Conservation (phyloP, 2,329 filamentous ascomycete genomes). For the Sporothrix humicola region DNA sequence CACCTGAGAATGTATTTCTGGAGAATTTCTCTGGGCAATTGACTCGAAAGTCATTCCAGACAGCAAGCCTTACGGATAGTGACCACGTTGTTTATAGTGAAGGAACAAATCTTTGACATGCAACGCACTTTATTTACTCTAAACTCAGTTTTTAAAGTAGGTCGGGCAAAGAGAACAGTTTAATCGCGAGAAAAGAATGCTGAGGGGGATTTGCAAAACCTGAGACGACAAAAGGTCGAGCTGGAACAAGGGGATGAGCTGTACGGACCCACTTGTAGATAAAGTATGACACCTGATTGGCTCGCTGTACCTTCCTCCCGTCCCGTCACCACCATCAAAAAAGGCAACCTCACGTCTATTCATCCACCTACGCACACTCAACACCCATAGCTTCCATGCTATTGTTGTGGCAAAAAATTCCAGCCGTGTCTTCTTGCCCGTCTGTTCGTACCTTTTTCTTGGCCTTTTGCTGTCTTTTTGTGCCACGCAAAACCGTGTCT, state of each 20-base stretch:
- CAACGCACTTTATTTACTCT: not conserved
- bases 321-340: not conserved
- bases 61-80: slow-evolving; percentile 21
- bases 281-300: slow-evolving; percentile 33
- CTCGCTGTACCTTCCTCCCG: not conserved
- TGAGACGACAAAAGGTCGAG: slow-evolving; percentile 21
- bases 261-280: slow-evolving; percentile 1
- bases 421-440: not conserved
- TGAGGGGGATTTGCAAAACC: slow-evolving; percentile 23
- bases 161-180: not conserved
- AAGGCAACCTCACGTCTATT: not conserved
- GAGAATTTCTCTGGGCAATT: no score
- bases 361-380: not conserved
- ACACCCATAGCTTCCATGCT: slow-evolving; percentile 17
- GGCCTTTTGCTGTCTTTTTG: not conserved
- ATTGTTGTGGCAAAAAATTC: not conserved
- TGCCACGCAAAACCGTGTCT: not conserved
- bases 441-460: not conserved
- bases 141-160: not conserved
- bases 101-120: not conserved
- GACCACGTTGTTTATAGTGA: not conserved
- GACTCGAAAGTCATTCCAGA: not conserved
- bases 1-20: no score
- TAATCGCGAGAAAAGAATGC: not conserved
- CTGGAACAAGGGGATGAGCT: slow-evolving; percentile 24